Conservation (phyloP, 2,329 filamentous ascomycete species). For the Fonsecaea pugnacius region DNA sequence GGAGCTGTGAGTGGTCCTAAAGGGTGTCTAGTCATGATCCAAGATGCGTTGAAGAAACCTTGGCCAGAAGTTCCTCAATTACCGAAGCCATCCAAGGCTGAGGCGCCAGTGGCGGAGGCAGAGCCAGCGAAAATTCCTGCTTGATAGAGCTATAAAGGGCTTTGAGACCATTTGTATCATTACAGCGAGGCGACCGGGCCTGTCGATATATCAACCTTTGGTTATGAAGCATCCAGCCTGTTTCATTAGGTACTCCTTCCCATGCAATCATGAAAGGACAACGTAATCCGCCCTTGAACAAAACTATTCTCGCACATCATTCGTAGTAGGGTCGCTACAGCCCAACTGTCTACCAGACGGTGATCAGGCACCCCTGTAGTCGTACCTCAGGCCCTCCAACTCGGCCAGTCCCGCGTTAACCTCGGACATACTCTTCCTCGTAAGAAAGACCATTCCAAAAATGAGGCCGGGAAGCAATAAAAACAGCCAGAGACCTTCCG, state of each 20-base stretch:
- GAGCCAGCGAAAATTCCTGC: conserved; percentile 23
- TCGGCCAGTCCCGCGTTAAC: conserved; percentile 32
- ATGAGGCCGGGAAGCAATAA: conserved; percentile 34
- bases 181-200: conserved; percentile 7
- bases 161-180: conserved; percentile 31
- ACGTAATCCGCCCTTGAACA: neutral
- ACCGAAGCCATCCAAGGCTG: conserved; percentile 23
- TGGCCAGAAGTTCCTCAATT: conserved; percentile 60
- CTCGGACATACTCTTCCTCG: conserved; percentile 34
- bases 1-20: conserved; percentile 83
- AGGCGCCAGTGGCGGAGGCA: conserved; percentile 23
- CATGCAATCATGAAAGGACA: neutral
- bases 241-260: neutral
- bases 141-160: conserved; percentile 8
- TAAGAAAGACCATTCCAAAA: conserved; percentile 32
- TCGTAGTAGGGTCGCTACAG: neutral
- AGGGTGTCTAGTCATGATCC: conserved; percentile 78
- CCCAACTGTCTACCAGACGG: neutral
- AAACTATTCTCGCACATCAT: neutral
- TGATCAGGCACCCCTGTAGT: conserved; percentile 37
- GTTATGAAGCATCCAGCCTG: neutral
- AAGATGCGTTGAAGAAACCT: conserved; percentile 89
- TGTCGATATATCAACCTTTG: neutral
- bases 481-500: conserved; percentile 36
- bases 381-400: conserved; percentile 36